Conservation (phyloP, 306 rosid genomes). For the Bauhinia variegata region DNA sequence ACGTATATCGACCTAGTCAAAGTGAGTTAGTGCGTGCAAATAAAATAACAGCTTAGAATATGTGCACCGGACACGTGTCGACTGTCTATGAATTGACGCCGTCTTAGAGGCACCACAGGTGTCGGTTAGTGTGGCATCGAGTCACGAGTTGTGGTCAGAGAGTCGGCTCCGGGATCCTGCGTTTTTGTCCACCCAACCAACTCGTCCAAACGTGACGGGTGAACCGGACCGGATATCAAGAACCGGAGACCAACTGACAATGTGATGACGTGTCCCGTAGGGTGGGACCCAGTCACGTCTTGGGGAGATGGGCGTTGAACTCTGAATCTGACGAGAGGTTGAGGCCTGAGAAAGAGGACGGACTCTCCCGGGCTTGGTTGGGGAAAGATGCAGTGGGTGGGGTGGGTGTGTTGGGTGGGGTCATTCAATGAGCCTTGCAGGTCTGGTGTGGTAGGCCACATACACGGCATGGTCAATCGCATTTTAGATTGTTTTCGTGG, state of each 20-base stretch:
- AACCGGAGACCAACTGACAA: not conserved
- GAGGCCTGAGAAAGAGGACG: no score
- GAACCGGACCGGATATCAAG: not conserved
- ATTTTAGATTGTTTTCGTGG: no score
- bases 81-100: not conserved
- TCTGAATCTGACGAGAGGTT: no score
- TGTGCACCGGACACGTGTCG: not conserved
- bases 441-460: no score
- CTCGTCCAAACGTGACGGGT: not conserved
- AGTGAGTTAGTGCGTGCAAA: not conserved
- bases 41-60: not conserved
- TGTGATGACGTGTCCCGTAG: no score
- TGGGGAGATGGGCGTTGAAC: no score
- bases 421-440: no score
- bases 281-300: no score
- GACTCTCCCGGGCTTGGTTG: no score
- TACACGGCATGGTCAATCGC: no score
- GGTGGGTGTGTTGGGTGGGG: no score
- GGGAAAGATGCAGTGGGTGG: no score
- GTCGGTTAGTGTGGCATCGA: constrained; percentile 17
- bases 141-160: constrained; percentile 30
- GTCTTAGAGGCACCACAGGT: constrained; percentile 20
- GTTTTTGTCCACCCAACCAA: constrained; percentile 5
- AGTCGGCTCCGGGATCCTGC: constrained; percentile 25
- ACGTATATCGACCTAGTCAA: not conserved